Conservation (phyloP, 306 rosid genomes). For the Neltuma alba region DNA sequence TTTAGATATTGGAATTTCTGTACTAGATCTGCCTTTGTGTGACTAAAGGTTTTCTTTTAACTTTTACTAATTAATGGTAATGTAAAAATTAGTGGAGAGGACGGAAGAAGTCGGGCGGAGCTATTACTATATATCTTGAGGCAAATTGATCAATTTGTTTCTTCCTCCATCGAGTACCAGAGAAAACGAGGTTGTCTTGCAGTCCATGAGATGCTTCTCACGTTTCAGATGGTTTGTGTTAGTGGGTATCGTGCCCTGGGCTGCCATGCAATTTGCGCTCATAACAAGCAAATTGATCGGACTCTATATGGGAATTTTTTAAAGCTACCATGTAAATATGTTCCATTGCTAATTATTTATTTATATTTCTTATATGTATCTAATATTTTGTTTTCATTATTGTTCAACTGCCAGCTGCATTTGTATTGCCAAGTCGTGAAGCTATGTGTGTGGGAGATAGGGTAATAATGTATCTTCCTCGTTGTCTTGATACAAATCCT, state of each 20-base stretch:
- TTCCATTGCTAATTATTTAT: conserved; percentile 34
- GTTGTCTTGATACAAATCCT: conserved; percentile 88
- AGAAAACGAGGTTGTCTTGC: conserved; percentile 96
- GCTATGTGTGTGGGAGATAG: conserved; percentile 93
- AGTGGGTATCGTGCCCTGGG: conserved; percentile 86
- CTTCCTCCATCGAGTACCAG: conserved; percentile 81
- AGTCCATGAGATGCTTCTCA: conserved; percentile 91
- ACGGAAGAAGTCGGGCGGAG: conserved; percentile 99
- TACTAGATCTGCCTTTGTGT: conserved; percentile 24
- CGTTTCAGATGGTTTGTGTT: conserved; percentile 81
- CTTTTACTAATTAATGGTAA: conserved; percentile 41
- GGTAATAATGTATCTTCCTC: conserved; percentile 88
- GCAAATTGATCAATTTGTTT: conserved; percentile 91
- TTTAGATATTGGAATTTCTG: neutral
- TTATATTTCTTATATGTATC: conserved; percentile 12
- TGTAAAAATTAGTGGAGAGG: conserved; percentile 81
- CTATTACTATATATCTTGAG: conserved; percentile 84
- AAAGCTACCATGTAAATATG: conserved; percentile 83
- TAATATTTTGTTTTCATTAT: conserved; percentile 5
- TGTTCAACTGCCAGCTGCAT: conserved; percentile 69
- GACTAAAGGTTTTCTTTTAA: neutral
- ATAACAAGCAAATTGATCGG: conserved; percentile 77
- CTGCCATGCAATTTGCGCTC: conserved; percentile 84
- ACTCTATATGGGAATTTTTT: conserved; percentile 72
- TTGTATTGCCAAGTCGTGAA: conserved; percentile 90